Percentiles rank a stretch among this genome's conserved stretches.
These are phyloP conservation scores for Oenanthe javanica DNA, from an alignment of 140 eudicot genomes.

Conservation along the genomic window DNA sequence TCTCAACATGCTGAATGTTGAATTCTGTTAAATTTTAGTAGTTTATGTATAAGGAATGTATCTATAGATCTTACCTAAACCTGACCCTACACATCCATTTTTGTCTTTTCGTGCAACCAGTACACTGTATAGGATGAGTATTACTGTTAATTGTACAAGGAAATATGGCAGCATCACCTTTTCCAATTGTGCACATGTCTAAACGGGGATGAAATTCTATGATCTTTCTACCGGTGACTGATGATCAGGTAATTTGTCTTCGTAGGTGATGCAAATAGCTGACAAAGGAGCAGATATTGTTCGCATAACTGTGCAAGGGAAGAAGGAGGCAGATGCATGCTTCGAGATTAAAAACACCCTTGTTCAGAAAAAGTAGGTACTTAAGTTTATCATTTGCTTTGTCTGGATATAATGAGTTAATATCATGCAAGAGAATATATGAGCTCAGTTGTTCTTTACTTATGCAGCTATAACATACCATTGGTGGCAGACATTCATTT, in stretches of 20 bases:
- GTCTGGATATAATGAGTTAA: not conserved
- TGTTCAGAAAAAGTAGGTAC: conserved; percentile 80
- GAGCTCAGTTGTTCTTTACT: conserved; percentile 12
- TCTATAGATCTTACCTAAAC: not conserved
- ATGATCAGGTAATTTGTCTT: conserved; percentile 12
- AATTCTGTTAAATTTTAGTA: not conserved
- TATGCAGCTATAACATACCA: conserved; percentile 89
- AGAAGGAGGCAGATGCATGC: conserved; percentile 97
- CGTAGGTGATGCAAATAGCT: conserved; percentile 89
- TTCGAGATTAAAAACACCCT: conserved; percentile 82
- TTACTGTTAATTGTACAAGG: not conserved
- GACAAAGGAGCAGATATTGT: conserved; percentile 96
- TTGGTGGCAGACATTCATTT: conserved; percentile 97
- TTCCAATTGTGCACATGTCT: conserved; percentile 7
- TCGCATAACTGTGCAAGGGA: conserved; percentile 89
- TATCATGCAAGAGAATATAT: not conserved
- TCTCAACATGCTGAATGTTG: not conserved
- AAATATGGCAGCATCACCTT: not conserved
- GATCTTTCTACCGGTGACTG: conserved; percentile 1
- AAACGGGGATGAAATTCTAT: not conserved
- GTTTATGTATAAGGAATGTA: not conserved
- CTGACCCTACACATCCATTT: not conserved
- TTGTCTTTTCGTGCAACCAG: not conserved
- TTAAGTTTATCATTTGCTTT: not conserved
- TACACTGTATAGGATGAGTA: not conserved